Base-by-base conservation (phyloP, 139 green algal genomes). In the Nannochloris sp. region DNA sequence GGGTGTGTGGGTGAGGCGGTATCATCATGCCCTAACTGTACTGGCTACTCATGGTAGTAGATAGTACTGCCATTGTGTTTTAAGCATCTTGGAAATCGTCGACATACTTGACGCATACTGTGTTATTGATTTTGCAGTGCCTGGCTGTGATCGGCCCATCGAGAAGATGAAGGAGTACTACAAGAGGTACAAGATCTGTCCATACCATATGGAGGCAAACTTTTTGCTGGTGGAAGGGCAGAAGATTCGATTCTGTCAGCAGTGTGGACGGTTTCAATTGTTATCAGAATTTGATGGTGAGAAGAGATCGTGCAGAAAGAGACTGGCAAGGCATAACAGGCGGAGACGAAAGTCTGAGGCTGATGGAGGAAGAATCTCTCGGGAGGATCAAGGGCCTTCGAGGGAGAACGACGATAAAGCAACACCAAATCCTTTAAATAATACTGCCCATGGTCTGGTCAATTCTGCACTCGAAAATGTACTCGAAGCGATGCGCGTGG, bases 311-410 rank as follows among this genome's bases (percentile, higher is more conserved):
- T 82, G 74, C 64, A 56, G 68, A 2, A 44, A 29, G 33, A 77
- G 72, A 49, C 61, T 89, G 40, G 68, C 83, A 71, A 80, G 78
- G 5, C 83, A 89, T 76, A 89, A 89, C 46, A 73, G 72, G 2
- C 72, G 81, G 31, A 67, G 82, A 28, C 70, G 82, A 58, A 72
- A 65, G 58, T 25, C 37, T 43, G 68, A 70, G 37, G 51, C 46
- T 40, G 33, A 40, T 6, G 33, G 33, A 40, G 33, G 33, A 8
- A 40, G 33, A 8, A 2, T 40, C 8, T 1, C 0, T 8, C 5
- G 0, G 33, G 5, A 40, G 33, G 33, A 40, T 40, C 33, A 40
- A 53, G 46, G 12, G 46, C n/a, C 46, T 25, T 53, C n/a, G 12
- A 53, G 46, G 17, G 9, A 0, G 11, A 40, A 40, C 33, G 8